Evolutionary conservation across 1,139 yeast species (phyloP).

Genomic region (Petasospora fabianii): DNA sequence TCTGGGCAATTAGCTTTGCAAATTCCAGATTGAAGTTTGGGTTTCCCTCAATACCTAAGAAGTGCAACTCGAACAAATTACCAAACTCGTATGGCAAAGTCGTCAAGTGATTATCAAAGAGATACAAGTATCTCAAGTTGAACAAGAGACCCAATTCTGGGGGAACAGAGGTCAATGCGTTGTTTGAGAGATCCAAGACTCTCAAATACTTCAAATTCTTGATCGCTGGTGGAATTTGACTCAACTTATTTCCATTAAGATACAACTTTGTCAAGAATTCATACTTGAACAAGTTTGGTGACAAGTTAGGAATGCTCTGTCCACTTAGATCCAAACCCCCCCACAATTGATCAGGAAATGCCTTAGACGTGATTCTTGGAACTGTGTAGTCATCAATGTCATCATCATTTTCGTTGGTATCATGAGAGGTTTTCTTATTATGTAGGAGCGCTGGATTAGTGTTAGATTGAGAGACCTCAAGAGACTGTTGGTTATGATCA

Average conservation of each 20-base stretch:
- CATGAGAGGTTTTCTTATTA: constrained; percentile 54
- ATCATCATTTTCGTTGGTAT: constrained; percentile 40
- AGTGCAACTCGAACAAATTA: constrained; percentile 75
- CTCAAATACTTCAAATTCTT: constrained; percentile 69
- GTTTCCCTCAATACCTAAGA: constrained; percentile 92
- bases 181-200: constrained; percentile 82
- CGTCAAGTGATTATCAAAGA: constrained; percentile 80
- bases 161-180: constrained; percentile 68
- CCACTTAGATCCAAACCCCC: constrained; percentile 91
- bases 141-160: constrained; percentile 78
- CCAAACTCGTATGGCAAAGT: constrained; percentile 85
- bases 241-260: constrained; percentile 80
- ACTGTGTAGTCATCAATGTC: constrained; percentile 79
- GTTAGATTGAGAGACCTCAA: constrained; percentile 24
- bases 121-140: constrained; percentile 74
- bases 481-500: constrained; percentile 38
- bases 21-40: constrained; percentile 60
- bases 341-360: constrained; percentile 73
- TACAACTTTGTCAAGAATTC: constrained; percentile 83
- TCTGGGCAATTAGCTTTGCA: constrained; percentile 67
- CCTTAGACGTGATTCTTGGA: constrained; percentile 68
- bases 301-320: constrained; percentile 69
- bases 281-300: constrained; percentile 75
- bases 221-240: constrained; percentile 64
- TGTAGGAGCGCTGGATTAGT: constrained; percentile 45